Evolutionary conservation across 78 protist genomes (phyloP).

Genomic region (Dictyostelium purpureum): DNA sequence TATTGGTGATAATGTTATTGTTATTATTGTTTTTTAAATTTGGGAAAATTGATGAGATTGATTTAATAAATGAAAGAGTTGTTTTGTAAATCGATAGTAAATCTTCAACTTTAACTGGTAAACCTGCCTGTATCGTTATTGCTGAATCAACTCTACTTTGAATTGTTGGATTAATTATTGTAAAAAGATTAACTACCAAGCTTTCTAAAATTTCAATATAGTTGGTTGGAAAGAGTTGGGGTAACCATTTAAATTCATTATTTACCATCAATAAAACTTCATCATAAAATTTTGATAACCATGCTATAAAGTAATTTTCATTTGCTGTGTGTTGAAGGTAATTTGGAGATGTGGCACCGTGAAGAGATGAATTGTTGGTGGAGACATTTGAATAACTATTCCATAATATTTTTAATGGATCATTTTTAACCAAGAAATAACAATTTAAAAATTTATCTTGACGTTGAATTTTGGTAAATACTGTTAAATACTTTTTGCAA

Average conservation of each 20-base stretch:
- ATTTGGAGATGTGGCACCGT: neutral
- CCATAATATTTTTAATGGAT: constrained; percentile 35
- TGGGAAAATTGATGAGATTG: neutral
- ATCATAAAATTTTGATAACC: constrained; percentile 51
- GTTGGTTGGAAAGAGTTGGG: neutral
- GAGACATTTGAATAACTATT: neutral
- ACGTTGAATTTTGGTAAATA: constrained; percentile 44
- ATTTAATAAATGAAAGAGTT: constrained; percentile 18
- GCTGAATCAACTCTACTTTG: constrained; percentile 24
- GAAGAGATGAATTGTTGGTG: no score
- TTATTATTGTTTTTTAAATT: neutral
- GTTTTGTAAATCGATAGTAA: constrained; percentile 33
- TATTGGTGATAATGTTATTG: neutral
- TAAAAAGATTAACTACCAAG: constrained; percentile 2
- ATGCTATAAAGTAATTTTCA: neutral
- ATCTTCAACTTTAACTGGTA: constrained; percentile 20
- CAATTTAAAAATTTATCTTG: constrained; percentile 7
- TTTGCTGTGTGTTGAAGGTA: no score
- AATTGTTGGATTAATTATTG: constrained; percentile 2
- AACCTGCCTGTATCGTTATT: neutral
- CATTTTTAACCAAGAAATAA: constrained; percentile 11
- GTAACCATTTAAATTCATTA: neutral
- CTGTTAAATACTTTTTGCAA: neutral
- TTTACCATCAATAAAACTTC: constrained; percentile 4
- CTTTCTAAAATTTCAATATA: neutral